phyloP scores from a whole-genome alignment of 306 rosid genomes.

The Inga laurina region DNA sequence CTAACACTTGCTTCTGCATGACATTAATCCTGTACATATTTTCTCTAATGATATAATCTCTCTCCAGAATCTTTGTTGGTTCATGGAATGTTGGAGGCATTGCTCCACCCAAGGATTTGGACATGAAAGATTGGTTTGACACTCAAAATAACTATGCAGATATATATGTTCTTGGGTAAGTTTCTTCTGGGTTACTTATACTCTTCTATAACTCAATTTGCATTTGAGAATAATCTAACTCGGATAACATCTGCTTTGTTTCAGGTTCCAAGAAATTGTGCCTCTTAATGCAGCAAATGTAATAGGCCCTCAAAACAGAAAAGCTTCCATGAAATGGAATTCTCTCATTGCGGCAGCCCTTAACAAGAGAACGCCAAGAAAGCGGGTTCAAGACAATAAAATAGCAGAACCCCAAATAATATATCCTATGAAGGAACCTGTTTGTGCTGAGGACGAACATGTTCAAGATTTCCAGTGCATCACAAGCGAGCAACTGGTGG shows the following conservation, averaged over 20 bases:
- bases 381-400: conserved; percentile 29
- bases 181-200: background rate
- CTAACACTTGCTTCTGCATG: background rate
- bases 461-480: conserved; percentile 60
- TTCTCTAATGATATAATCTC: conserved; percentile 16
- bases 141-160: conserved; percentile 49
- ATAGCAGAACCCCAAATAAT: conserved; percentile 44
- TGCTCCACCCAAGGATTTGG: conserved; percentile 66
- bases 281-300: conserved; percentile 77
- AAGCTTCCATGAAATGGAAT: conserved; percentile 61
- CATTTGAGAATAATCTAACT: background rate
- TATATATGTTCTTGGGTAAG: conserved; percentile 83
- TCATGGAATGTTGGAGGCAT: conserved; percentile 92
- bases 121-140: conserved; percentile 70
- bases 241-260: background rate
- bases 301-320: conserved; percentile 56
- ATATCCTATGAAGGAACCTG: conserved; percentile 44
- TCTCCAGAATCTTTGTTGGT: conserved; percentile 72
- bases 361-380: conserved; percentile 46
- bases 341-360: conserved; percentile 57
- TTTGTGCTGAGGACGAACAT: conserved; percentile 21
- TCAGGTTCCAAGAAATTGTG: conserved; percentile 92
- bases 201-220: background rate
- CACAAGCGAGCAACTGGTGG: conserved; percentile 83
- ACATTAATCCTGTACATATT: background rate